Conservation (phyloP, 805 yeast genomes). For the Yarrowia alimentaria region DNA sequence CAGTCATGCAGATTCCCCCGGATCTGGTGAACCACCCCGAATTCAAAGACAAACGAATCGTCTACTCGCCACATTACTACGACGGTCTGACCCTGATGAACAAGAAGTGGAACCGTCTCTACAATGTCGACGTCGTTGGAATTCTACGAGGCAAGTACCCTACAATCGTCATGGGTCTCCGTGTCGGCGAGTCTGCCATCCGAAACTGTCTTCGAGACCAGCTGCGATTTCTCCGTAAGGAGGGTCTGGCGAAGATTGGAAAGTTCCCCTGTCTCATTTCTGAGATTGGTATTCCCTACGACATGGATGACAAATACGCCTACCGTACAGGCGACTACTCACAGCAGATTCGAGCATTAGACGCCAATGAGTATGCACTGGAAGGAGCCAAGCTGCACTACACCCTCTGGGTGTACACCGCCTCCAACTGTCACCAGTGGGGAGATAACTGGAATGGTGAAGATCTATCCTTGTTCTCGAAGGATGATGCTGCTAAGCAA, state of each 20-base stretch:
- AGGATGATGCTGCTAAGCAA: slow-evolving; percentile 31
- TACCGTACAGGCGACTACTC: slow-evolving; percentile 63
- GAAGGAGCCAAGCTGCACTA: slow-evolving; percentile 71
- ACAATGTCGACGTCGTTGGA: slow-evolving; percentile 88
- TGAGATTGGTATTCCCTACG: slow-evolving; percentile 97
- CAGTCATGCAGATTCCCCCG: slow-evolving; percentile 79
- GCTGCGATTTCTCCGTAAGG: slow-evolving; percentile 61
- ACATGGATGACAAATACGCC: slow-evolving; percentile 81
- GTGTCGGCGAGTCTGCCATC: slow-evolving; percentile 72
- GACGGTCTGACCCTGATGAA: slow-evolving; percentile 94
- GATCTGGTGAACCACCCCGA: slow-evolving; percentile 38
- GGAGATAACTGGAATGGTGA: slow-evolving; percentile 96
- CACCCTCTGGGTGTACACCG: slow-evolving; percentile 83
- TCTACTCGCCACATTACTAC: slow-evolving; percentile 85
- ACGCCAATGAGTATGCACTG: slow-evolving; percentile 74
- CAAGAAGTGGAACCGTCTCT: slow-evolving; percentile 79
- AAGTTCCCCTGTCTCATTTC: slow-evolving; percentile 73
- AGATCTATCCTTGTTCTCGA: slow-evolving; percentile 84
- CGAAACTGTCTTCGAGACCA: slow-evolving; percentile 70
- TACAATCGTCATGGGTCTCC: slow-evolving; percentile 69
- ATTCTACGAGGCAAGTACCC: slow-evolving; percentile 74
- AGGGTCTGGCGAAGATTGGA: slow-evolving; percentile 64
- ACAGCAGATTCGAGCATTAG: slow-evolving; percentile 78
- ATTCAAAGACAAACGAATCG: slow-evolving; percentile 53
- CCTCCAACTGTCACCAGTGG: slow-evolving; percentile 70